Evolutionary conservation across 345 rosid genomes (phyloP), one percentile per base, ranked within the genome.

Genomic region (Syzygium aqueum): DNA sequence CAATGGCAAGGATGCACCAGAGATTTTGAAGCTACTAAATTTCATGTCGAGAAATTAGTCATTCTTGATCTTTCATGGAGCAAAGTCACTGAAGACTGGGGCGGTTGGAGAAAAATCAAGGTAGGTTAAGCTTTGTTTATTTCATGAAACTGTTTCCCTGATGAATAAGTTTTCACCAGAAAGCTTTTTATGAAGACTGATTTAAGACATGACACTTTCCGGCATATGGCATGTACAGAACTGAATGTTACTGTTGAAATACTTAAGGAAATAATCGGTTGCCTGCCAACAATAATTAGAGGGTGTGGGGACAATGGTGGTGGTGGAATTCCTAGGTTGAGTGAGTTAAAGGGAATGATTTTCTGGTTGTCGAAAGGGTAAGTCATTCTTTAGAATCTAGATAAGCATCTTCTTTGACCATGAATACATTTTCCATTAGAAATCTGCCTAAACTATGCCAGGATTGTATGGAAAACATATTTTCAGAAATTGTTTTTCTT

Each of bases 331-430:
- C 63, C 11, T 57, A 25, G 63, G 6, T 25, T 57, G 63, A 57
- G 63, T 57, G 63, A 25, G 14, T 57, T 11, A 57, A 25, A 28
- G 28, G 63, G 6, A 57, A 57, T 57, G 28, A 23, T 25, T 57
- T 9, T 25, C 28, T 25, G 28, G 28, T 11, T 57, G 28, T 57
- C 1, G 1, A 57, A 0, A 10, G 0, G 63, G 0, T 10, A 23
- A 57, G 13, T 25, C 28, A 4, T 57, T 57, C 14, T 57, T 57
- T n/a, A 2, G 63, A 25, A 57, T 57, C 15, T 10, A 25, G 25
- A 23, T 57, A 1, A 25, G 28, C 28, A 57, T 57, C 63, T 57
- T 25, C 63, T 25, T 57, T 57, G 1, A 57, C 63, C 25, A 57
- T 2, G 28, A 57, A 11, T 10, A 57, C 65, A 57, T 57, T 57